Evolutionary conservation across 2,329 filamentous ascomycete genomes (phyloP).

Genomic region (Eutypella sp.): DNA sequence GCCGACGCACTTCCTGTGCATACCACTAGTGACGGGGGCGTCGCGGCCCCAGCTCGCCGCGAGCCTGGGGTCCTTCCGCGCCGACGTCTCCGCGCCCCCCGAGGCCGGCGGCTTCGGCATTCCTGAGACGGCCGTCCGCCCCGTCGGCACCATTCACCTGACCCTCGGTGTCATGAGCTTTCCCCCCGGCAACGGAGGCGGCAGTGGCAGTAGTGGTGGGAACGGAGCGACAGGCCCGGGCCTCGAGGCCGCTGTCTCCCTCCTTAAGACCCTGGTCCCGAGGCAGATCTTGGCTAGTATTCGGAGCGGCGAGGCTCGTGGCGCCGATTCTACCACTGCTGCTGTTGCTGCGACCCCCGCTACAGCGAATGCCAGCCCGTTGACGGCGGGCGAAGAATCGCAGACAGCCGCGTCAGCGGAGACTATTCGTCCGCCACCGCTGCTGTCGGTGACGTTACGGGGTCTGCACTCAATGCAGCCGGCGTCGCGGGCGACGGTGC

Average conservation of each 20-base stretch:
- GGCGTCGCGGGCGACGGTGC: conserved; percentile 49
- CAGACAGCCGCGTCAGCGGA: too few relatives aligned
- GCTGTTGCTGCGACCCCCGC: not conserved
- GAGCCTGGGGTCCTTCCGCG: conserved; percentile 56
- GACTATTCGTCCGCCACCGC: conserved; percentile 7
- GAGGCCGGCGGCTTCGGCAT: conserved; percentile 43
- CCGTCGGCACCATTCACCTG: conserved; percentile 75
- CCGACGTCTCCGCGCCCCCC: conserved; percentile 49
- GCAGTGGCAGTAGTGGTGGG: too few relatives aligned
- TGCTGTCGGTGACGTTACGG: conserved; percentile 42
- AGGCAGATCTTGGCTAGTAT: conserved; percentile 33
- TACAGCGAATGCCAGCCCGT: not conserved
- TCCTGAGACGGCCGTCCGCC: conserved; percentile 64
- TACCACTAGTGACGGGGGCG: conserved; percentile 61
- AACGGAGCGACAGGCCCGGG: too few relatives aligned
- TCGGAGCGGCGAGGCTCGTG: not conserved
- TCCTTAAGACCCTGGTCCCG: conserved; percentile 34
- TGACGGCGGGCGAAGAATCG: too few relatives aligned
- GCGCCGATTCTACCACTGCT: not conserved
- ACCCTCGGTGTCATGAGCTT: conserved; percentile 86
- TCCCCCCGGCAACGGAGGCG: conserved; percentile 42
- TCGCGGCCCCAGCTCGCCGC: conserved; percentile 62
- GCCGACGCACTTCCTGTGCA: conserved; percentile 71
- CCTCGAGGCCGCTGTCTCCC: conserved; percentile 35
- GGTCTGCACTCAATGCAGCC: conserved; percentile 61